phyloP scores from a whole-genome alignment of 2,329 filamentous ascomycete species.

The Penicillium italicum region DNA sequence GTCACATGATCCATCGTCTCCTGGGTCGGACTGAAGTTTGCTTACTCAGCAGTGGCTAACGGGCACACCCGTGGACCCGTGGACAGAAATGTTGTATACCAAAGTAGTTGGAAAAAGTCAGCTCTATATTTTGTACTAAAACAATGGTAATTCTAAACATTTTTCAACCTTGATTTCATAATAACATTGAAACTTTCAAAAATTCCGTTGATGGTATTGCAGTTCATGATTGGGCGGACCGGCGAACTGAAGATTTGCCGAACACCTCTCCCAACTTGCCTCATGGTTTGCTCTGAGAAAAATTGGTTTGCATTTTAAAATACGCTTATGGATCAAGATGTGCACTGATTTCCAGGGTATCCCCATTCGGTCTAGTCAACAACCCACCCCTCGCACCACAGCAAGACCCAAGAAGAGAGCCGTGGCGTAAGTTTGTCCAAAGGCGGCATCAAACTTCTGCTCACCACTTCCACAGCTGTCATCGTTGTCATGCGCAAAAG shows the following conservation, averaged over 20 bases:
- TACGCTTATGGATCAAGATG: background rate
- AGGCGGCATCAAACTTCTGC: background rate
- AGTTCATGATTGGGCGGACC: background rate
- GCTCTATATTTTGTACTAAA: background rate
- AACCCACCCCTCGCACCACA: background rate
- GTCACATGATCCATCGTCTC: background rate
- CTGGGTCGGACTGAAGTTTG: background rate
- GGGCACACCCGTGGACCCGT: too few relatives aligned
- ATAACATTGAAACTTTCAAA: background rate
- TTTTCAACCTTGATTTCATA: background rate
- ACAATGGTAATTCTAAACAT: background rate
- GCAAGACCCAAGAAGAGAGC: constrained; percentile 7
- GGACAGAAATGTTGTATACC: too few relatives aligned
- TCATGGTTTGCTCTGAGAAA: background rate
- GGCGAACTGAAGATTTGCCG: background rate
- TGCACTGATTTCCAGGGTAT: background rate
- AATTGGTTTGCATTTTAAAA: background rate
- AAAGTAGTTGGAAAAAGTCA: background rate
- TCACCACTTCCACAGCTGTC: constrained; percentile 24
- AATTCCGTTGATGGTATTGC: background rate
- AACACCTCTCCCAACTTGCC: background rate
- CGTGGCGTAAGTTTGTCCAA: background rate
- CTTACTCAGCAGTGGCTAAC: too few relatives aligned
- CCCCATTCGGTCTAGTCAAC: background rate
- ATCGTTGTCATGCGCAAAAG: constrained; percentile 43